Evolutionary conservation across 176 grass and related monocot species (phyloP).

Genomic region (Zea luxurians): DNA sequence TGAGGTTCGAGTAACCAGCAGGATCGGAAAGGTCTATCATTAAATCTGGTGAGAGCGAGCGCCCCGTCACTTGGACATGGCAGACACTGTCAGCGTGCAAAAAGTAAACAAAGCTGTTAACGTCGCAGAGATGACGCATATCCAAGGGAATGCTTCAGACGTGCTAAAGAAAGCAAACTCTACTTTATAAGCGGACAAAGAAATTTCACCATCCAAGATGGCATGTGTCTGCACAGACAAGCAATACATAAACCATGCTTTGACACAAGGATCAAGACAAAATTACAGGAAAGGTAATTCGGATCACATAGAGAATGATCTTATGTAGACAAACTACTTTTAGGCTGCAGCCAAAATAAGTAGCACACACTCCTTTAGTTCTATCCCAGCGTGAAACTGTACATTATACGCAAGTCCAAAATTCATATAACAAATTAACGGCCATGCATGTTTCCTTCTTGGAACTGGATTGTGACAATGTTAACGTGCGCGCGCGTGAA

Average conservation of each 20-base stretch:
- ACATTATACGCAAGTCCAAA: slow-evolving; percentile 12
- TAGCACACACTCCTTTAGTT: neutral
- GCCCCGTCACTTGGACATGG: slow-evolving; percentile 75
- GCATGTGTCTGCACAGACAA: neutral
- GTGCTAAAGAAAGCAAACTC: neutral
- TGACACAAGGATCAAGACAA: neutral
- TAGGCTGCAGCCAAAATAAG: neutral
- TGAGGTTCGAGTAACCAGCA: slow-evolving; percentile 45
- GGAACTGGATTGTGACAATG: neutral
- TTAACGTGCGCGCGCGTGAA: neutral
- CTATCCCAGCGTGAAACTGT: neutral
- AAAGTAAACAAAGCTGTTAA: neutral
- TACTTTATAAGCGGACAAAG: slow-evolving; percentile 14
- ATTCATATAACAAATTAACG: slow-evolving; percentile 15
- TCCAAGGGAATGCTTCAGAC: slow-evolving; percentile 19
- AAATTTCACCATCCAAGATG: neutral
- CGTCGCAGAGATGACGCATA: neutral
- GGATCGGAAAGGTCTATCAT: slow-evolving; percentile 40
- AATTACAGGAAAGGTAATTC: neutral
- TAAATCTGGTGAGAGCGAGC: slow-evolving; percentile 55
- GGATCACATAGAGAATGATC: neutral
- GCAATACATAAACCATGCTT: neutral
- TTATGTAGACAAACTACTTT: neutral
- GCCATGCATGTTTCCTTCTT: neutral
- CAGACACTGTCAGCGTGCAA: slow-evolving; percentile 54